Evolutionary conservation across 352 stramenopile species (phyloP), one percentile per base, ranked within the genome.

Genomic region (Phytopythium boreale): DNA sequence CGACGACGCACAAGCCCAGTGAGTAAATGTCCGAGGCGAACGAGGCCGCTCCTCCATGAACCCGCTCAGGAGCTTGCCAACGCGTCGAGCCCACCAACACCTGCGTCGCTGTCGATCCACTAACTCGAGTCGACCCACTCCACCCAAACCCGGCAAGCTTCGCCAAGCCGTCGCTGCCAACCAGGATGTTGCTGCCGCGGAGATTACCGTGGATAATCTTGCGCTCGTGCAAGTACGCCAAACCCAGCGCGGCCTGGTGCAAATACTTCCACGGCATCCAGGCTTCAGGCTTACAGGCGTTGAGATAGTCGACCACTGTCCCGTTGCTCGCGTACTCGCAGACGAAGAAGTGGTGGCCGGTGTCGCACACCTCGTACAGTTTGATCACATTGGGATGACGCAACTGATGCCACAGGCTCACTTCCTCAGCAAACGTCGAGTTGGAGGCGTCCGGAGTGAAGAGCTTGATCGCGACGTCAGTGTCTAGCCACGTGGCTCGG

Each of bases 321-420:
- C 58, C 22, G 29, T 39, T 59, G 1, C 34, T 43, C 9, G 49
- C 59, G n/a, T 59, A 64, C 15, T 64, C 49, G 15, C 49, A 64
- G n/a, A 64, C 49, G 22, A 64, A 64, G 47, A 64, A 59, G 10
- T 17, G 24, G 14, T 58, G 41, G 22, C 36, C 34, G 22, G 20
- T 8, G 14, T 51, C 9, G 44, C 49, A 52, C 7, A 49, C 59
- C 7, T 34, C 59, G 22, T 47, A 51, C n/a, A 66, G 24, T 36
- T 66, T 55, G 27, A 61, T 44, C 6, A 66, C n/a, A 20, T 66
- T 59, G 3, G 50, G 60, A 31, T 64, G 49, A 2, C 27, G 55
- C 47, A 64, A 37, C n/a, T 19, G 11, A 22, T 64, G 46, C 59
- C 59, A 64, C 3, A 64, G 1, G 0, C 15, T 24, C 8, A 57